Conservation (phyloP, 179 eudicot species). For the Silene noctiflora region DNA sequence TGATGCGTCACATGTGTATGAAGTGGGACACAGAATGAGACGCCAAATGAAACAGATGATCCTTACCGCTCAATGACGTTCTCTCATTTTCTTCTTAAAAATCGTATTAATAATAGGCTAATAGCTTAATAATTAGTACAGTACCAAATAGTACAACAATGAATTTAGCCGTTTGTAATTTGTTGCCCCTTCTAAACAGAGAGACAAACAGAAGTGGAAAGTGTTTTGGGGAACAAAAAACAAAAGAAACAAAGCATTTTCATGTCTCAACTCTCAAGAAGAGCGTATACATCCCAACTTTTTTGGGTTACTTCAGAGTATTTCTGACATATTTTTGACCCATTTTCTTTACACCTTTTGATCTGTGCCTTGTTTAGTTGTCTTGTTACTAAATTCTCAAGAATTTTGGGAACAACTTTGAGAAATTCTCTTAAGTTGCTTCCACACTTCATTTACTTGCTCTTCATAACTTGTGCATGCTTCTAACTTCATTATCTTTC, state of each 20-base stretch:
- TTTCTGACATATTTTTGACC: background rate
- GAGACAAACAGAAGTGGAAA: constrained; percentile 18
- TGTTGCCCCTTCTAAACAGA: background rate
- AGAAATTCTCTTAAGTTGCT: background rate
- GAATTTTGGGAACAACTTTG: constrained; percentile 14
- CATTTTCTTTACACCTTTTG: constrained; percentile 14
- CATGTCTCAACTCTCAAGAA: background rate
- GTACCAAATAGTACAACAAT: background rate
- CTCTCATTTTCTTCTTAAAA: too few relatives aligned
- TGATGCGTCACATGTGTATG: too few relatives aligned
- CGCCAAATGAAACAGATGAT: too few relatives aligned
- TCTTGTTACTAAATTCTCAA: background rate
- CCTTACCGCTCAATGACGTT: too few relatives aligned
- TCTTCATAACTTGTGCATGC: constrained; percentile 2
- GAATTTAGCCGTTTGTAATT: constrained; percentile 32
- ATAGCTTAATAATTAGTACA: too few relatives aligned
- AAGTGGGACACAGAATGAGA: too few relatives aligned
- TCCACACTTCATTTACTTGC: background rate
- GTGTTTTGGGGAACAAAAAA: background rate
- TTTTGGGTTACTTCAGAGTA: background rate
- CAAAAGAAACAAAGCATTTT: background rate
- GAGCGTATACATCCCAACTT: constrained; percentile 12
- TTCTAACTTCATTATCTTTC: background rate
- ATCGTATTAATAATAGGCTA: too few relatives aligned
- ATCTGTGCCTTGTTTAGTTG: constrained; percentile 2